Evolutionary conservation across 352 stramenopile genomes (phyloP).

Genomic region (Pythium aristosporum): DNA sequence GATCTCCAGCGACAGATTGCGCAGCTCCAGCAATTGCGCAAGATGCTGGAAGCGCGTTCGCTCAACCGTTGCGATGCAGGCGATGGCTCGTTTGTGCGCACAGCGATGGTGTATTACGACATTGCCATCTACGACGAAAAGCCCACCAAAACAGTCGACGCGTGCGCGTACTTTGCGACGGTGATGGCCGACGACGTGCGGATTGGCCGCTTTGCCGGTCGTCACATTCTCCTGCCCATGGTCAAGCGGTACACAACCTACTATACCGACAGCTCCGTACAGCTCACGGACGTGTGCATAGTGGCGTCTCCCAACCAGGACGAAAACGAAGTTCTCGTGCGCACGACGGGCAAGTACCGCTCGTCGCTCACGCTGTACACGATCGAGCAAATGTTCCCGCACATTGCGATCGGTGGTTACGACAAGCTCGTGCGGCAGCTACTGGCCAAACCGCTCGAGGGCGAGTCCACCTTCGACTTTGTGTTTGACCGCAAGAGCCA

Average conservation of each 20-base stretch:
- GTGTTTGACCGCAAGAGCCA: conserved; percentile 12
- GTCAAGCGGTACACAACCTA: conserved; percentile 20
- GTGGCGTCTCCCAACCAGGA: not conserved
- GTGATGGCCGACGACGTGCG: conserved; percentile 19
- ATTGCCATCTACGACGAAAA: conserved; percentile 2
- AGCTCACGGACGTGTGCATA: conserved; percentile 9
- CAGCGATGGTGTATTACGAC: conserved; percentile 20
- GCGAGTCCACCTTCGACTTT: conserved; percentile 21
- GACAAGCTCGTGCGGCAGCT: conserved; percentile 8
- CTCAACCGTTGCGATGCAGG: conserved; percentile 9
- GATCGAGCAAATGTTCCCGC: conserved; percentile 15
- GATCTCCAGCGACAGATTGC: conserved; percentile 24
- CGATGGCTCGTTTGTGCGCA: conserved; percentile 20
- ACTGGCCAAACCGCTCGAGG: conserved; percentile 7
- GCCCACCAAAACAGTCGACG: conserved; percentile 9
- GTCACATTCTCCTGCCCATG: conserved; percentile 16
- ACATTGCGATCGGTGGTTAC: conserved; percentile 2
- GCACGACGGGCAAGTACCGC: conserved; percentile 12
- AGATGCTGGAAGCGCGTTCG: conserved; percentile 11
- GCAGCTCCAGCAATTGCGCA: conserved; percentile 16
- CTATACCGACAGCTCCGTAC: conserved; percentile 6
- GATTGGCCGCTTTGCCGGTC: conserved; percentile 15
- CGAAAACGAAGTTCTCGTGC: conserved; percentile 4
- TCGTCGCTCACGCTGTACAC: conserved; percentile 8
- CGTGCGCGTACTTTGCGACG: conserved; percentile 14